Conservation (phyloP, 805 yeast species). For the Lipomyces mesembrius region DNA sequence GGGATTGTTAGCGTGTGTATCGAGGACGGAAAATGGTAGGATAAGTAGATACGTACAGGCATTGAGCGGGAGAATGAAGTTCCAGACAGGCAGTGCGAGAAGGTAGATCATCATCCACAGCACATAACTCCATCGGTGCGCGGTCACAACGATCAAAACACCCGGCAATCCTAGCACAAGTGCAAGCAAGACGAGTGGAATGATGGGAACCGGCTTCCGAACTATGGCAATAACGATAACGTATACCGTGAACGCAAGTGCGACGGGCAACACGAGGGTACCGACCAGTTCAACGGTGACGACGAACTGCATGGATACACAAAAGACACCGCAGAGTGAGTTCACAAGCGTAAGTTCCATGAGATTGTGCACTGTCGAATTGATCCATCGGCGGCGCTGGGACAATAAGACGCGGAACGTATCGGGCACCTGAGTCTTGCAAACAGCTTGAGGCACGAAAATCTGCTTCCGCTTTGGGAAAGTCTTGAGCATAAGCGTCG, state of each 20-base stretch:
- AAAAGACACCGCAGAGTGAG: slow-evolving; percentile 92
- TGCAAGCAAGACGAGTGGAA: slow-evolving; percentile 76
- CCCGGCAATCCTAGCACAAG: slow-evolving; percentile 88
- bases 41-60: slow-evolving; percentile 28
- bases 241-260: slow-evolving; percentile 80
- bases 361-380: slow-evolving; percentile 91
- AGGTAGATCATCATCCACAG: slow-evolving; percentile 81
- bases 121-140: slow-evolving; percentile 71
- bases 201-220: slow-evolving; percentile 73
- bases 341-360: slow-evolving; percentile 84
- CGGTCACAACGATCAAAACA: slow-evolving; percentile 75
- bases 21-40: neutral
- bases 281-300: slow-evolving; percentile 84
- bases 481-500: slow-evolving; percentile 84
- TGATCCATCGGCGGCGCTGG: slow-evolving; percentile 96
- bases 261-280: slow-evolving; percentile 86
- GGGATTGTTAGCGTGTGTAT: slow-evolving; percentile 47
- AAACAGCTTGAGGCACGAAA: slow-evolving; percentile 88
- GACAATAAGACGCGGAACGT: slow-evolving; percentile 77
- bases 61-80: slow-evolving; percentile 81
- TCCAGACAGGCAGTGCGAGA: slow-evolving; percentile 87
- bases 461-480: slow-evolving; percentile 89
- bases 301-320: slow-evolving; percentile 93
- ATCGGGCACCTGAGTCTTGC: slow-evolving; percentile 88
- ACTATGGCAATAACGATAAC: slow-evolving; percentile 75